Conservation (phyloP, 345 rosid species). For the Ceriops decandra region DNA sequence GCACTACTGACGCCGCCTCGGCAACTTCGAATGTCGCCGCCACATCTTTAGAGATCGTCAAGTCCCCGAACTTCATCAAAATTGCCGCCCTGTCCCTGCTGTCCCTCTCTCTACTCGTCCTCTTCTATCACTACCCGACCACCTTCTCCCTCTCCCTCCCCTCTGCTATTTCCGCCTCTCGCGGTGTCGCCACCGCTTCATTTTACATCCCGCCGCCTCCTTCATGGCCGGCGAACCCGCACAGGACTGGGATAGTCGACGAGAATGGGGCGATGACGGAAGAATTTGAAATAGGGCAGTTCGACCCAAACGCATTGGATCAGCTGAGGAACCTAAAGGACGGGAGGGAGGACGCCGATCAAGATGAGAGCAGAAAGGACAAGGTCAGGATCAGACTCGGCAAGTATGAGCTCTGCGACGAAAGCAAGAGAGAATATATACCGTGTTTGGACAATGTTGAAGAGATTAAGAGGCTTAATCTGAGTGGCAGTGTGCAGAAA, state of each 20-base stretch:
- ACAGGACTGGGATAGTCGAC: slow-evolving; percentile 52
- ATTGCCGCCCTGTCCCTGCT: slow-evolving; percentile 27
- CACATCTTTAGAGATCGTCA: slow-evolving; percentile 20
- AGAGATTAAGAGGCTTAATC: slow-evolving; percentile 34
- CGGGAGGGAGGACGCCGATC: neutral
- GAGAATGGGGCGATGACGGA: slow-evolving; percentile 55
- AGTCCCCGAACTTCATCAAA: slow-evolving; percentile 40
- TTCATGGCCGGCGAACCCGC: slow-evolving; percentile 23
- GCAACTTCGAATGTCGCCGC: slow-evolving; percentile 11
- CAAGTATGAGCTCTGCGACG: slow-evolving; percentile 34
- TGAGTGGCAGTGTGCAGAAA: slow-evolving; percentile 23
- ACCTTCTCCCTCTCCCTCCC: slow-evolving; percentile 4
- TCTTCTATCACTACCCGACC: slow-evolving; percentile 17
- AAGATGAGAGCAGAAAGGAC: neutral
- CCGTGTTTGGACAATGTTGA: slow-evolving; percentile 49
- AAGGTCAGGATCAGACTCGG: slow-evolving; percentile 16
- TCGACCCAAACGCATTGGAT: slow-evolving; percentile 25
- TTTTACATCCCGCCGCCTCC: slow-evolving; percentile 35
- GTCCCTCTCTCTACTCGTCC: slow-evolving; percentile 6
- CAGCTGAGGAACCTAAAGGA: slow-evolving; percentile 21
- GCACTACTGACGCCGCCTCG: neutral
- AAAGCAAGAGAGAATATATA: slow-evolving; percentile 37
- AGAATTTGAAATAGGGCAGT: slow-evolving; percentile 42
- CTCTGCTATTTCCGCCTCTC: slow-evolving; percentile 18
- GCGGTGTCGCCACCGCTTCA: neutral